Base-by-base conservation (phyloP, 495 filamentous ascomycete species). In the Trichoderma orchidacearum region DNA sequence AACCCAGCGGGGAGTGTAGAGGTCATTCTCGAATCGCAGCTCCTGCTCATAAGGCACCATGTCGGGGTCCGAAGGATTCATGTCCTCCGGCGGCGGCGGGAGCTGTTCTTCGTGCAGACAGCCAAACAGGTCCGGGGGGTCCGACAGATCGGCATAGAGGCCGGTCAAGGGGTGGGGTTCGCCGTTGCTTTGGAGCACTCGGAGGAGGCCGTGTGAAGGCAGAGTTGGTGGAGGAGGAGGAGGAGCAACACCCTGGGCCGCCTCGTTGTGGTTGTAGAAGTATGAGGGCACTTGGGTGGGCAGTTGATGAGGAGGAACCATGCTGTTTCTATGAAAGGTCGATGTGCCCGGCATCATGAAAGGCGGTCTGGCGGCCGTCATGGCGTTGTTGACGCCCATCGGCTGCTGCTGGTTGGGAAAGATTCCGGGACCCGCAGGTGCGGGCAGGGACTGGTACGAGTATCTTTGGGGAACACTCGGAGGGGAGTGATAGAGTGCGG, bases 1-100 rank as follows among this genome's bases (percentile, higher is more conserved):
- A 21, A 90, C 84, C 83, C 85, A 90, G 51, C 70, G 76, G 2
- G 86, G 87, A 2, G 86, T 90, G 69, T 90, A 90, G 51, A 90
- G 68, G 57, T 90, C 86, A 35, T 83, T 85, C 53, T 83, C 81
- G 57, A 89, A 90, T 30, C 86, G 76, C n/a, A 88, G 70, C 52
- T 87, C 84, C 67, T 90, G 86, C 64, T 86, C 84, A 58, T 85
- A 84, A 12, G 85, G 85, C 17, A 77, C 71, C 56, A 87, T 72
- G 48, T 87, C 83, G 3, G 81, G 82, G 60, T 90, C 84, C 5
- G 73, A 74, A 21, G 85, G 83, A 60, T 85, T 81, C 83, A 89
- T 86, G 65, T 89, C 86, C 56, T 87, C 80, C 3, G 81, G 75
- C 0, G 86, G 85, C 15, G 86, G 86, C 15, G 81, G 75, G 9